phyloP scores from a whole-genome alignment of 768 basidiomycete genomes.

The Termitomyces titanicus region DNA sequence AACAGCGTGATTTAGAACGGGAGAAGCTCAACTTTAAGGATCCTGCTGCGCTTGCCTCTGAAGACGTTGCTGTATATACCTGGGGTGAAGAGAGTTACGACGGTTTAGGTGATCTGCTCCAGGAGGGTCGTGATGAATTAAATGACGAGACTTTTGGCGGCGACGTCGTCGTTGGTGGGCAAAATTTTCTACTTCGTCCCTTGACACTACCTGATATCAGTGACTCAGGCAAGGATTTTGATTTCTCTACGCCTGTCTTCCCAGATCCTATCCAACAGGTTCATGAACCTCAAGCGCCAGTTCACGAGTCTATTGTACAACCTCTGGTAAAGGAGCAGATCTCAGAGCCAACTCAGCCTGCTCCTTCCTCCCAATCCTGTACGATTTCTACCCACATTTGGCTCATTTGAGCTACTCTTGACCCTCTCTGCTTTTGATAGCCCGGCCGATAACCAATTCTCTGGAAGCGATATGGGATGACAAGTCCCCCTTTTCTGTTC shows the following conservation, averaged over 20 bases:
- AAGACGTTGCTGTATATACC: slow-evolving; percentile 86
- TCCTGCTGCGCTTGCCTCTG: slow-evolving; percentile 49
- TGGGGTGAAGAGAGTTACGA: slow-evolving; percentile 93
- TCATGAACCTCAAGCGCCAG: slow-evolving; percentile 9
- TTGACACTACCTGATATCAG: slow-evolving; percentile 1
- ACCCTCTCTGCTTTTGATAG: slow-evolving; percentile 20
- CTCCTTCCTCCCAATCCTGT: slow-evolving; percentile 21
- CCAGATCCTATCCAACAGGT: slow-evolving; percentile 25
- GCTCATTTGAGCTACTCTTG: slow-evolving; percentile 3
- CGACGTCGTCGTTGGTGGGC: slow-evolving; percentile 67
- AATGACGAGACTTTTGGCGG: slow-evolving; percentile 97
- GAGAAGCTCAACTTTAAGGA: slow-evolving; percentile 57
- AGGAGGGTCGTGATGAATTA: slow-evolving; percentile 87
- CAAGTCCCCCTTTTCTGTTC: slow-evolving; percentile 69
- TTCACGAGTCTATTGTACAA: slow-evolving; percentile 1
- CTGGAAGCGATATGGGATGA: slow-evolving; percentile 82
- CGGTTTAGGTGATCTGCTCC: slow-evolving; percentile 81
- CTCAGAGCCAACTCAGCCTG: slow-evolving; percentile 11
- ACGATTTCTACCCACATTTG: slow-evolving; percentile 14
- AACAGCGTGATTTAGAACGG: slow-evolving; percentile 58
- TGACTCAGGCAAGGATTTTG: slow-evolving; percentile 80
- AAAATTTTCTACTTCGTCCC: slow-evolving; percentile 6
- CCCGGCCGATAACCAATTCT: slow-evolving; percentile 40
- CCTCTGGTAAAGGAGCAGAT: slow-evolving; percentile 18
- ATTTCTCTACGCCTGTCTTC: slow-evolving; percentile 59